phyloP scores from a whole-genome alignment of 2,329 filamentous ascomycete genomes.

The Aspergillus neoniger region DNA sequence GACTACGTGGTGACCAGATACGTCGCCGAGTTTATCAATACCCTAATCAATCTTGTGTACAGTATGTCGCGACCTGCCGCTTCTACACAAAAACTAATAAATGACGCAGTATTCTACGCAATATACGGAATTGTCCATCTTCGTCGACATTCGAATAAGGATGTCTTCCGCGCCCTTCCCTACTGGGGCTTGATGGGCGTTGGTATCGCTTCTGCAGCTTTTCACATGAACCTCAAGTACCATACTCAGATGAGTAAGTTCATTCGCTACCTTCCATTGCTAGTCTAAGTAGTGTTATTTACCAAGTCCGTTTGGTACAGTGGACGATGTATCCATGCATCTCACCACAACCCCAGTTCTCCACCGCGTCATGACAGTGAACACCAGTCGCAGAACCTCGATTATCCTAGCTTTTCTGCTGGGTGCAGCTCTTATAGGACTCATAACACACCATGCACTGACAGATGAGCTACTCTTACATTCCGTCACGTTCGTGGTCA shows the following conservation, averaged over 20 bases:
- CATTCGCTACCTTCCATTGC: background rate
- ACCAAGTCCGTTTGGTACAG: background rate
- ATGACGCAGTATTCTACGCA: conserved; percentile 26
- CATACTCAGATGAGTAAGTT: conserved; percentile 32
- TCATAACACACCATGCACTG: conserved; percentile 18
- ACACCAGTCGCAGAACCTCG: conserved; percentile 11
- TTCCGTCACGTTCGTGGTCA: conserved; percentile 16
- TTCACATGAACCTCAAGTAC: conserved; percentile 32
- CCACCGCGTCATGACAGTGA: conserved; percentile 23
- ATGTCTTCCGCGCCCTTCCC: conserved; percentile 14
- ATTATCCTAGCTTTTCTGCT: conserved; percentile 11
- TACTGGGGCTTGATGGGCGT: conserved; percentile 27
- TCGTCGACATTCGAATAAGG: background rate
- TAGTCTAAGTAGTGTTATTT: background rate
- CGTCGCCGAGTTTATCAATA: conserved; percentile 33
- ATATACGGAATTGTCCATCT: conserved; percentile 19
- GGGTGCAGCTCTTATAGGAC: background rate
- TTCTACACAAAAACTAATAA: background rate
- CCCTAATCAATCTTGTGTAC: conserved; percentile 31
- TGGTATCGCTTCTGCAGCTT: conserved; percentile 27
- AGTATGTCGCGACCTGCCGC: background rate
- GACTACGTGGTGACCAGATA: conserved; percentile 30
- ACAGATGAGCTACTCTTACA: conserved; percentile 26
- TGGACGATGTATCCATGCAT: conserved; percentile 29
- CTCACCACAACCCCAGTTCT: conserved; percentile 26